Evolutionary conservation across 495 filamentous ascomycete genomes (phyloP), one percentile per base, ranked within the genome.

Genomic region (Endocarpon pusillum): DNA sequence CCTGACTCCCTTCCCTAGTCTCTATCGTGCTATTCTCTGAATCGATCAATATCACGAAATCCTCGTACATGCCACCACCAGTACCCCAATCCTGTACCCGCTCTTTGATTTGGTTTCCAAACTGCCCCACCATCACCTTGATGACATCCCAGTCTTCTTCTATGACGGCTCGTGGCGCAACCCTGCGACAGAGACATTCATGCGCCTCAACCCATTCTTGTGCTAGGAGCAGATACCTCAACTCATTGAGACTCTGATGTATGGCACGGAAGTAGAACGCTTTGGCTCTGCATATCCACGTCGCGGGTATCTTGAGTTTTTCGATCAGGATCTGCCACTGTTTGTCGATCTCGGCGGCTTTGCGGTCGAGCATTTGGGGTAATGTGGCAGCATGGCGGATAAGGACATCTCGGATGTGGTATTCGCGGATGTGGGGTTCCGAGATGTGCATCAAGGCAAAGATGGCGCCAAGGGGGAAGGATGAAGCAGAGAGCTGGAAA

Each of bases 201-300:
- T 94, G 89, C 15, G 89, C 87, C 46, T 87, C 79, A 31, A 69
- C 66, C 60, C 73, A 80, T 34, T 81, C 69, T 30, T 66, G 67
- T 5, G 80, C 87, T 33, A 69, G 68, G 39, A 94, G 66, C 3
- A 94, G 68, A 38, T 72, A 81, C 27, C 75, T 62, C 4, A 83
- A 74, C 47, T 92, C 79, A 28, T 64, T 62, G 14, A 55, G 57
- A 15, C 74, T 55, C 45, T 86, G 68, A 36, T 70, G 65, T 32
- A 62, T 68, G 38, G 73, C 64, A 24, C 83, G 73, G 39, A 81
- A 82, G 45, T 81, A 68, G 5, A 91, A 61, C 3, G 86, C 89
- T 57, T 84, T 84, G 19, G 87, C 81, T 35, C 82, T 71, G 71
- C 75, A 86, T 41, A 96, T 66, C 84, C 83, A 92, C 17, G 59